A percentile compares a stretch with the other conserved stretches of the same genome.
These are phyloP conservation scores for Candida nonsorbophila DNA, from an alignment of 805 yeast genomes.

Conservation along the genomic window DNA sequence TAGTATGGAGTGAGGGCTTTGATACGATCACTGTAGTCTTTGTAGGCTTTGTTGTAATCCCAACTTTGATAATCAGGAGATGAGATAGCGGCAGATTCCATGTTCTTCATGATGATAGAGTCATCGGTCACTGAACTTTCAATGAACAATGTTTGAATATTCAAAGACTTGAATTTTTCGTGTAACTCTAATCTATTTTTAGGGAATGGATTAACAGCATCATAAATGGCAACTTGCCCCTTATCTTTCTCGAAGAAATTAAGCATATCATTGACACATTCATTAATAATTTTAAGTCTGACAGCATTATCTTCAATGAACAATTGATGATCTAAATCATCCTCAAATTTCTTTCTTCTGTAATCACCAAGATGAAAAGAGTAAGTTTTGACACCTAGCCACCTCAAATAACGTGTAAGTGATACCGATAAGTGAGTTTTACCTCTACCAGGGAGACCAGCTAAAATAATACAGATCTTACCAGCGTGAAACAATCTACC, in stretches of 20 bases:
- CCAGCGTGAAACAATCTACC: constrained; percentile 97
- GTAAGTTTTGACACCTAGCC: constrained; percentile 94
- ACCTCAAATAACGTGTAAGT: constrained; percentile 83
- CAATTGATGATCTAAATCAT: constrained; percentile 35
- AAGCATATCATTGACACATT: constrained; percentile 65
- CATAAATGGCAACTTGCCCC: constrained; percentile 95
- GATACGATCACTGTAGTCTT: constrained; percentile 72
- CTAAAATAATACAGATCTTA: constrained; percentile 78
- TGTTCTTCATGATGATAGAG: constrained; percentile 63
- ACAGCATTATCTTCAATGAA: constrained; percentile 49
- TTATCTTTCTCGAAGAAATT: constrained; percentile 65
- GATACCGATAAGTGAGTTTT: constrained; percentile 91
- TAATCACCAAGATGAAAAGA: constrained; percentile 91
- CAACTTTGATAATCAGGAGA: constrained; percentile 85
- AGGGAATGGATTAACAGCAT: constrained; percentile 84
- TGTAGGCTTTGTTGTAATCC: constrained; percentile 68
- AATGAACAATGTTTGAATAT: constrained; percentile 77
- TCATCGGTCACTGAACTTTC: constrained; percentile 82
- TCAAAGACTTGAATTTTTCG: constrained; percentile 46
- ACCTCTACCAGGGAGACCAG: constrained; percentile 94
- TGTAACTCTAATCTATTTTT: constrained; percentile 59
- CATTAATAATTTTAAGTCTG: constrained; percentile 54
- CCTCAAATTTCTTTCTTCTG: constrained; percentile 52
- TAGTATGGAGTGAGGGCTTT: constrained; percentile 62
- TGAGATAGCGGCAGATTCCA: constrained; percentile 70